Evolutionary conservation across 2,329 filamentous ascomycete species (phyloP), one percentile per base, ranked within the genome.

Genomic region (Xylariaceae sp.): DNA sequence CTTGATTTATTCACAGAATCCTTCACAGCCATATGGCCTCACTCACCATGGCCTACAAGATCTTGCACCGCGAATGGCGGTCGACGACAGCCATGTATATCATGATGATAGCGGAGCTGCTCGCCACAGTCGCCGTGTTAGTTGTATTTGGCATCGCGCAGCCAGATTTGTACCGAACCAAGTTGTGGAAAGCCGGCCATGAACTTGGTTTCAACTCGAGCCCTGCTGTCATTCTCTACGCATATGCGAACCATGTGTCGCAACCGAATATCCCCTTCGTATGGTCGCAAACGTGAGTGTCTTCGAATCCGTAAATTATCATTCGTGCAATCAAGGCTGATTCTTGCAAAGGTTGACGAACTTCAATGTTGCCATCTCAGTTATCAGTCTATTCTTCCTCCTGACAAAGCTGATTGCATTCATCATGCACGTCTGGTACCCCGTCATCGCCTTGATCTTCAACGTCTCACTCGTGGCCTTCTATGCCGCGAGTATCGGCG

Each of bases 321-420:
- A 19, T 1, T 30, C 28, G 2, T 8, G 28, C 19, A 11, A 34
- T 15, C 35, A 37, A 11, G 41, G 49, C n/a, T n/a, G 54, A 40
- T 57, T 46, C 32, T 34, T n/a, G 19, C 19, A 22, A 57, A 90
- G 86, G 42, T 70, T 88, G 48, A 89, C 86, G 36, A 72, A 83
- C 52, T 88, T 78, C 67, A 89, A 90, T 57, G 79, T 89, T 52
- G 83, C 83, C 57, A 83, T 89, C 52, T 84, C 85, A 29, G 76
- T 91, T 50, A 70, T 89, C 40, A 82, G 80, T 43, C 83, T 87
- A 61, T 91, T 91, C 69, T 73, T 89, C 60, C 75, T 88, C 47
- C 74, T 90, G 34, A 70, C 74, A 61, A 89, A 89, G 69, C 72
- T 78, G 49, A 78, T 85, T 47, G 72, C 78, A 55, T 82, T 78